phyloP scores from a whole-genome alignment of 2,329 filamentous ascomycete genomes.

The Colletotrichum sp. region DNA sequence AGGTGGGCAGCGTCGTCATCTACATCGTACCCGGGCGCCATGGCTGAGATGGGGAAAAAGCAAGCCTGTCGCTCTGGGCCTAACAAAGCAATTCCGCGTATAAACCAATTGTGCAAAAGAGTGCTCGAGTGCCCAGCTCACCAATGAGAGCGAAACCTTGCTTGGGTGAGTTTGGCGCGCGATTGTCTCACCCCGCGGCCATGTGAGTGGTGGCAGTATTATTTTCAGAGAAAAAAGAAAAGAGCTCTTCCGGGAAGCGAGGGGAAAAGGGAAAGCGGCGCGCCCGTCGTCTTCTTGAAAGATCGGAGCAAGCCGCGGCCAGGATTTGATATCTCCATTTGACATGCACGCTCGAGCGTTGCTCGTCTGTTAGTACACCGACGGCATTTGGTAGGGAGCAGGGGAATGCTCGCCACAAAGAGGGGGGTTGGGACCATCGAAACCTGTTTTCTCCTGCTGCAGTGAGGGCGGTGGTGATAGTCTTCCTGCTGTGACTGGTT shows the following conservation, averaged over 20 bases:
- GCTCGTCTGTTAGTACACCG: not conserved
- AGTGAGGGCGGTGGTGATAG: not conserved
- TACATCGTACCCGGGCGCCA: conserved; percentile 1
- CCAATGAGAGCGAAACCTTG: not conserved
- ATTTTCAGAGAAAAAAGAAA: not conserved
- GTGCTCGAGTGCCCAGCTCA: not conserved
- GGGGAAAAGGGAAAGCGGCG: not conserved
- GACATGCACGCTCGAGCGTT: conserved; percentile 3
- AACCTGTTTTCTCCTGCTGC: conserved; percentile 3
- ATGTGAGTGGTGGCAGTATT: not conserved
- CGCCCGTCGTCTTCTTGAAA: not conserved
- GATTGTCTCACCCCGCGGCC: conserved; percentile 1
- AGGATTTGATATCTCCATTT: not conserved
- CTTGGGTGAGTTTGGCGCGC: not conserved
- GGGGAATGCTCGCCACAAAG: conserved; percentile 9
- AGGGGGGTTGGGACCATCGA: not conserved
- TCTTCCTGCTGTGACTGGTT: not conserved
- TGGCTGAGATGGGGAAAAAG: not conserved
- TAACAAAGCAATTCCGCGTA: not conserved
- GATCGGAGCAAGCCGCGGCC: not conserved
- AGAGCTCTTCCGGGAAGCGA: not conserved
- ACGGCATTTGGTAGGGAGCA: not conserved
- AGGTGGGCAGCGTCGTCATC: conserved; percentile 5
- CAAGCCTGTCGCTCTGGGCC: not conserved
- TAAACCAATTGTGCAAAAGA: not conserved